Conservation (phyloP, 306 rosid species). For the Pachyrhizus erosus region DNA sequence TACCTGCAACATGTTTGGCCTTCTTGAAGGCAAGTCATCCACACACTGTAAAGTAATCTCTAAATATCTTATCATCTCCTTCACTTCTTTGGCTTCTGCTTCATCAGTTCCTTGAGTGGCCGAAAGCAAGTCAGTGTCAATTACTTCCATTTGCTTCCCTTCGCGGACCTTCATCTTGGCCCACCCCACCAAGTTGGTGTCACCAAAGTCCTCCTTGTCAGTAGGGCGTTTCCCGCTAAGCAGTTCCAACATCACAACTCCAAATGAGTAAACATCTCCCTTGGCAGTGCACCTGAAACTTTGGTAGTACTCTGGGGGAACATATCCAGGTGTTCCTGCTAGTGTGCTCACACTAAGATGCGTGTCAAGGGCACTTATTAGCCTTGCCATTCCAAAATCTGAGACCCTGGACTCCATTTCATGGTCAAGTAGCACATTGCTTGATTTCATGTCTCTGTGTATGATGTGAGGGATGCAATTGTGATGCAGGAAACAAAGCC, state of each 20-base stretch:
- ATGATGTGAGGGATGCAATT: constrained; percentile 99
- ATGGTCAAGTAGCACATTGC: constrained; percentile 88
- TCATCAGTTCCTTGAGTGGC: constrained; percentile 75
- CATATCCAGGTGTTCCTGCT: constrained; percentile 98
- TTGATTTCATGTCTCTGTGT: constrained; percentile 97
- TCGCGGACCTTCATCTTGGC: constrained; percentile 85
- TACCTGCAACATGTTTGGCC: constrained; percentile 96
- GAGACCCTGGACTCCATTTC: constrained; percentile 95
- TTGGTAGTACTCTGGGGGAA: constrained; percentile 97
- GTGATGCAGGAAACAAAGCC: constrained; percentile 93
- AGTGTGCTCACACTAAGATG: constrained; percentile 97
- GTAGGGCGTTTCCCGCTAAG: constrained; percentile 91
- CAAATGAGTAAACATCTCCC: constrained; percentile 94
- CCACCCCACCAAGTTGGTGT: constrained; percentile 97
- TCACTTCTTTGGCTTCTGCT: constrained; percentile 86
- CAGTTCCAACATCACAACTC: constrained; percentile 86
- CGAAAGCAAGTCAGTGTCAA: constrained; percentile 73
- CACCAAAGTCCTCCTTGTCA: constrained; percentile 94
- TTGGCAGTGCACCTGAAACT: constrained; percentile 96
- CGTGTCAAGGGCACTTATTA: constrained; percentile 95
- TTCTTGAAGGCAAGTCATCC: constrained; percentile 85
- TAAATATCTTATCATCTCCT: constrained; percentile 84
- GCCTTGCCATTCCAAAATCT: constrained; percentile 98
- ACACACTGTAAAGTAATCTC: constrained; percentile 80
- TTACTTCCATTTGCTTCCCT: constrained; percentile 92